A percentile compares a stretch with the other conserved stretches of the same genome.
These are phyloP conservation scores for Erodium texanum DNA, from an alignment of 441 rosid genomes.

Conservation along the genomic window DNA sequence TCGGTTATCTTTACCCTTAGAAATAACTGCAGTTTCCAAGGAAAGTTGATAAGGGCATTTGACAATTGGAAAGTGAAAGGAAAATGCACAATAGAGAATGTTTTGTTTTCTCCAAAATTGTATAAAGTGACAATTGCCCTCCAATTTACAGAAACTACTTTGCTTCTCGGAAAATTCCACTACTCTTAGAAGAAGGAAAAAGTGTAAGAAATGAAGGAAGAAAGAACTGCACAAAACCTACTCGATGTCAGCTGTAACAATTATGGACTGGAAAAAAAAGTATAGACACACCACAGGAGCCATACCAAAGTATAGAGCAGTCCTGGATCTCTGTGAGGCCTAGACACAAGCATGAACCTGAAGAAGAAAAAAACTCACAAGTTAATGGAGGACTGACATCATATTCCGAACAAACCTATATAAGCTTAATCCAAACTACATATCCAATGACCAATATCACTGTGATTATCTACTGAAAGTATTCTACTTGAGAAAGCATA, in stretches of 20 bases:
- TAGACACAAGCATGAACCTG: conserved; percentile 66
- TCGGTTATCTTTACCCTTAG: no score
- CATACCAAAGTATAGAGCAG: conserved; percentile 56
- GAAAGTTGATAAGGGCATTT: no score
- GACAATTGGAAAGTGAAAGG: no score
- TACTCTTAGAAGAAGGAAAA: no score
- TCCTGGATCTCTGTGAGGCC: conserved; percentile 55
- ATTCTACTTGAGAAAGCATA: conserved; percentile 3
- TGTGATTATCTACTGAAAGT: background rate
- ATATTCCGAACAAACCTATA: background rate
- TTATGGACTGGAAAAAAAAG: background rate
- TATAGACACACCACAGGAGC: conserved; percentile 3
- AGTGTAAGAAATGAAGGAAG: background rate
- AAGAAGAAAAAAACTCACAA: conserved; percentile 15
- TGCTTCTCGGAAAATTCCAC: no score
- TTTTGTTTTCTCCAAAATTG: no score
- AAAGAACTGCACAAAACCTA: background rate
- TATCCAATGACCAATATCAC: background rate
- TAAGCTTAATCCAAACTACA: conserved; percentile 1
- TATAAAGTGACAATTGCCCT: no score
- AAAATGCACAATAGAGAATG: no score
- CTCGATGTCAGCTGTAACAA: background rate
- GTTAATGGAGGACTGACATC: conserved; percentile 3
- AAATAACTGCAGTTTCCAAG: no score
- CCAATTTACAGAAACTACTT: no score